Evolutionary conservation across 108 stramenopile species (phyloP), one percentile per base, ranked within the genome.

Genomic region (Fragilaria radians): DNA sequence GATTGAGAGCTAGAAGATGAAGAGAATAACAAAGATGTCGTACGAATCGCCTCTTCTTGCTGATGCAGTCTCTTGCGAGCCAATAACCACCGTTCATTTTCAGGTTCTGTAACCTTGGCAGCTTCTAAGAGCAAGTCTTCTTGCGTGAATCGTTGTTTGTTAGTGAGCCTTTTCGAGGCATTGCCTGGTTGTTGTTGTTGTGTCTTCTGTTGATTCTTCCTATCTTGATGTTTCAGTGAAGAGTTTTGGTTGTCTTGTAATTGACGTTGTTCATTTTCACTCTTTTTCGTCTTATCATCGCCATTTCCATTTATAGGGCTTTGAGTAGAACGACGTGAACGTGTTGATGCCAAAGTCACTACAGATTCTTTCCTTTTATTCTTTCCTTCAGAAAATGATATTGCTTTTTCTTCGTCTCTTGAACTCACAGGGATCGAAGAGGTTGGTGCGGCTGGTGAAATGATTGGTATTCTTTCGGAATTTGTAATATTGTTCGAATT

Each of bases 51-150:
- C 51, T 71, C 67, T 24, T 82, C 77, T 52, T 75, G 70, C 23
- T 57, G 34, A 14, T 42, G 36, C 36, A 42, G 14, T 30, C 88
- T 77, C 68, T 89, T 81, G 32, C 88, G 59, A 24, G 64, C 75
- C 50, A 74, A 48, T 46, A 89, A 47, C 88, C 88, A 93, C 65
- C 83, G 76, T 47, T 63, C 18, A 73, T 93, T 93, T 60, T 78
- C 80, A 4, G 77, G 71, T 59, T 88, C 88, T 50, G 92, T 93
- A 3, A 61, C 59, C 29, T 76, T 65, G 5, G 80, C 75, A 0
- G 92, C 80, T 65, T 93, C 92, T 33, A 93, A 46, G 5, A 93
- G 67, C 28, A 93, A 55, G 59, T 93, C 88, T 72, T 90, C 92
- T 68, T 93, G 92, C 27, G 78, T 73, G 54, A 72, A 76, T 32